Percentiles rank a stretch among this genome's conserved stretches.
phyloP scores from a whole-genome alignment of 1,139 yeast species.

The Scheffersomyces segobiensis region DNA sequence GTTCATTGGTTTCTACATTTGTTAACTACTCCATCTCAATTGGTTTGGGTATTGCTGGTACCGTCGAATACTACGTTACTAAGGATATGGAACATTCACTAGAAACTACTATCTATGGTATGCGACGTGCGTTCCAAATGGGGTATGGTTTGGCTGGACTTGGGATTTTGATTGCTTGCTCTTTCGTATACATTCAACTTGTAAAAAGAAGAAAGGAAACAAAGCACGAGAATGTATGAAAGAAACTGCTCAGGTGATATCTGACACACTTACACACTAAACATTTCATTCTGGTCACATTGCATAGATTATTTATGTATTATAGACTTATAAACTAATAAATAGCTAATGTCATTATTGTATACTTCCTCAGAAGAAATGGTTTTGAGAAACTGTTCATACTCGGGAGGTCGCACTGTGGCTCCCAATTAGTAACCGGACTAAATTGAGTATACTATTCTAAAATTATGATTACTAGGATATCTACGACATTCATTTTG shows the following conservation, averaged over 20 bases:
- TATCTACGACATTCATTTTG: too few relatives aligned
- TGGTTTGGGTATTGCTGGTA: constrained; percentile 66
- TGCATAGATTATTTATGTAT: background rate
- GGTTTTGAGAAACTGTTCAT: background rate
- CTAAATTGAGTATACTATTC: too few relatives aligned
- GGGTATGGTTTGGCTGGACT: constrained; percentile 55
- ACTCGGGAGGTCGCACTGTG: background rate
- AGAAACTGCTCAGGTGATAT: background rate
- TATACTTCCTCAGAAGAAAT: background rate
- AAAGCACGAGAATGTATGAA: background rate
- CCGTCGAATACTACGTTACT: constrained; percentile 51
- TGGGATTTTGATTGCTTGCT: constrained; percentile 35
- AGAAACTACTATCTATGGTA: constrained; percentile 32
- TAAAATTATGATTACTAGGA: too few relatives aligned
- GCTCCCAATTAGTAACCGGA: background rate
- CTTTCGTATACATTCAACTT: constrained; percentile 14
- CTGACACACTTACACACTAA: background rate
- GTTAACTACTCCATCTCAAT: constrained; percentile 65
- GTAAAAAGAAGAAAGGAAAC: background rate
- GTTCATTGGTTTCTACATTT: constrained; percentile 59
- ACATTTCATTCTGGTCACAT: background rate
- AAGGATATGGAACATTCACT: constrained; percentile 24
- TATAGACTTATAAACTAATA: background rate
- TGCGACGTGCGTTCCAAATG: constrained; percentile 45
- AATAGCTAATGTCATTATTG: background rate